Base-by-base conservation (phyloP, 352 stramenopile species). In the Plasmopara viticola region DNA sequence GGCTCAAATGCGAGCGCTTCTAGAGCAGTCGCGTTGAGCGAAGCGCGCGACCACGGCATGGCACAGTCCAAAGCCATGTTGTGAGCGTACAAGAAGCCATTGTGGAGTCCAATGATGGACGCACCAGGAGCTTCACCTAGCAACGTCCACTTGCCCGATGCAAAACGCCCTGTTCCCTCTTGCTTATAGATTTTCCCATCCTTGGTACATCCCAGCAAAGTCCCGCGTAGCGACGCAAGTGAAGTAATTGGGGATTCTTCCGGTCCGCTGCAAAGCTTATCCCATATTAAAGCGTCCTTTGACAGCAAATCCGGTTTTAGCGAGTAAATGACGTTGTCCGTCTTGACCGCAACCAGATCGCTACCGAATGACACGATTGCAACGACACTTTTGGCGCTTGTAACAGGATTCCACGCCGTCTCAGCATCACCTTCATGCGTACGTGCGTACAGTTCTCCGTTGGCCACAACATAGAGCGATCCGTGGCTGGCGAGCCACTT, bases 401-500 rank as follows among this genome's bases (percentile, higher is more conserved):
- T 64, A 9, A 83, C 56, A 15, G 57, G 60, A 15, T 20, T 52
- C 83, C 83, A 94, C n/a, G 41, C 18, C 2, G 62, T 68, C 8
- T 25, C 20, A 25, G 20, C 20, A 25, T 69, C 64, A 1, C 72
- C 72, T 65, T 87, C 78, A 47, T 89, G 75, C 6, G 66, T 53
- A 30, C 79, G 79, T 13, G 77, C 74, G 58, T 82, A 89, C 34
- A 94, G 52, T 49, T 72, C 65, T 0, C 63, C 44, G 35, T 79
- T 64, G 6, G 68, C 72, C 14, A 94, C 70, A 17, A 86, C 52
- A 58, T 69, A 90, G 28, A 94, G 65, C 41, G 78, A 90, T 4
- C 83, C 83, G 48, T 87, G 72, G 56, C 78, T 87, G 45, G 74
- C 78, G 30, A 94, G 74, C 80, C 83, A 94, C 35, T 67, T 58